Evolutionary conservation across 495 filamentous ascomycete species (phyloP), one percentile per base, ranked within the genome.

Genomic region (Aspergillus saccharolyticus): DNA sequence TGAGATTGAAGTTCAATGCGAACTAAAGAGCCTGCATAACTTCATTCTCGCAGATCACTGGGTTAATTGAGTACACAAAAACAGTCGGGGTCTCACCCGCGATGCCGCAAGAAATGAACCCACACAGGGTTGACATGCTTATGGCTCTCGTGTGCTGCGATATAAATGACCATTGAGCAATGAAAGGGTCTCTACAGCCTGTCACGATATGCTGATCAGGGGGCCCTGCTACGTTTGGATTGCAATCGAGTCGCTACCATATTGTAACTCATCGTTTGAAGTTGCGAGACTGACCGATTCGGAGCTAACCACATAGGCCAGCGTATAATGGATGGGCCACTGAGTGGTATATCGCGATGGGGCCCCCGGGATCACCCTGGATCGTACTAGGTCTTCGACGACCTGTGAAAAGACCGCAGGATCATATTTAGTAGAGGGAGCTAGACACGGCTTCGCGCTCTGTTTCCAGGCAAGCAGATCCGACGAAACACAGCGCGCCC

Each of bases 171-270:
- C 75, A 83, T 1, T 64, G 62, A 30, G 68, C 67, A 39, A 83
- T 60, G 57, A 74, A 82, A 0, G 82, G 82, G 57, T 85, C 82
- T 21, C 82, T 65, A 74, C 78, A 84, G 4, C 77, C 80, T 1
- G 80, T 83, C 25, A 84, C 72, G 22, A 75, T 70, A 55, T 76
- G 66, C 21, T 70, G 64, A 24, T 63, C 55, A 47, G 82, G 80
- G 1, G 79, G 74, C 0, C 68, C 63, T 3, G 64, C 21, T 48
- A 85, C 69, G 17, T 83, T 61, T 0, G 82, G 80, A 52, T 85
- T 85, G 24, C 71, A 71, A 15, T 62, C 61, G 44, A 76, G 70
- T 17, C 80, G 71, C 48, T 75, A 48, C 74, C 78, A 85, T 6
- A 76, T 83, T 51, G 55, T 53, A 1, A 79, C 82, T 14, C 75